Percentiles rank a stretch among this genome's conserved stretches.
phyloP scores from a whole-genome alignment of 176 grass and related monocot species.

The Aegilops speltoides region DNA sequence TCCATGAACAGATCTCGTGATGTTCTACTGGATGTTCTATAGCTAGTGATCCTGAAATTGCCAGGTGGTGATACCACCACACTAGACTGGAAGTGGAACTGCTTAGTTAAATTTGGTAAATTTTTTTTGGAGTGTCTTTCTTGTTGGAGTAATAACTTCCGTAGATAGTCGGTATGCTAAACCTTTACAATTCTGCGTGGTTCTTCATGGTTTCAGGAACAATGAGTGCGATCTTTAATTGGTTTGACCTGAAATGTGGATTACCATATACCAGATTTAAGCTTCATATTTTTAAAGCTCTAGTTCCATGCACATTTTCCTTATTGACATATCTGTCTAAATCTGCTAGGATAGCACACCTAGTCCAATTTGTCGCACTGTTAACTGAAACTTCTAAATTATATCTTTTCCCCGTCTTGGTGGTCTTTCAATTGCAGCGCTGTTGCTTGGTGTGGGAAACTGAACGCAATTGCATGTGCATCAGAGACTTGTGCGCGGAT shows the following conservation, averaged over 20 bases:
- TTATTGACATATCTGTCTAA: slow-evolving; percentile 16
- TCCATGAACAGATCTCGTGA: background rate
- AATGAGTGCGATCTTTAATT: background rate
- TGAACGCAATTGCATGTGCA: slow-evolving; percentile 91
- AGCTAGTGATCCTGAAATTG: background rate
- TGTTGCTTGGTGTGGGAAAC: slow-evolving; percentile 83
- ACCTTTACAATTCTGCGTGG: background rate
- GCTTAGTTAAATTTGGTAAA: background rate
- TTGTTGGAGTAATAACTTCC: background rate
- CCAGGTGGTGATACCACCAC: background rate
- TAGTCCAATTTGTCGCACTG: background rate
- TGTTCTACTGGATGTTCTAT: background rate
- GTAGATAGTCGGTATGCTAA: background rate
- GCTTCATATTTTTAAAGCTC: background rate
- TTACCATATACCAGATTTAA: background rate
- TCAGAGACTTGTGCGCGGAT: slow-evolving; percentile 91
- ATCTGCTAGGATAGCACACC: slow-evolving; percentile 4
- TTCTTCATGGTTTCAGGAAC: background rate
- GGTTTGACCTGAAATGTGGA: background rate
- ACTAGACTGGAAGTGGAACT: background rate
- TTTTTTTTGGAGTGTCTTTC: background rate
- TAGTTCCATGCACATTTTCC: background rate
- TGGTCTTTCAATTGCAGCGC: slow-evolving; percentile 47
- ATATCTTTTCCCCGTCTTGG: background rate
- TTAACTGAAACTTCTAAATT: background rate